Percentiles rank a stretch among this genome's conserved stretches.
These are phyloP conservation scores for Thelephora terrestris DNA, from an alignment of 1,284 basidiomycete genomes.

Conservation along the genomic window DNA sequence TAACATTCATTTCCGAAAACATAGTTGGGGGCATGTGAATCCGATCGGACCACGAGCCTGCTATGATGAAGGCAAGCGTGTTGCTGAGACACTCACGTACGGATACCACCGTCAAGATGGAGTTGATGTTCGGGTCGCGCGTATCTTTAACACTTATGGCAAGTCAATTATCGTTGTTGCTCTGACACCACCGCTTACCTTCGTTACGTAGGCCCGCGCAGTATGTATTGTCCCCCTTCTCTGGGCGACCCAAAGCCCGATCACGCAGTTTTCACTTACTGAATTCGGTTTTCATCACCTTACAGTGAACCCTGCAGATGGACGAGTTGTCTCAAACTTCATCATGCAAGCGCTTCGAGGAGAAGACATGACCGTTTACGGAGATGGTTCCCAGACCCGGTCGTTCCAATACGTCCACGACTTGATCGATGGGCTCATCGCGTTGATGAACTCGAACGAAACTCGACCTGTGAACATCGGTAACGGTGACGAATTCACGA, in stretches of 20 bases:
- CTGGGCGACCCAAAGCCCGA: not conserved
- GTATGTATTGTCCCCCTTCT: constrained; percentile 23
- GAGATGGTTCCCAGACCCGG: constrained; percentile 91
- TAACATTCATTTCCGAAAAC: constrained; percentile 1
- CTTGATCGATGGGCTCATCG: constrained; percentile 75
- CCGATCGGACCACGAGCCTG: constrained; percentile 95
- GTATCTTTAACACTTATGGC: constrained; percentile 92
- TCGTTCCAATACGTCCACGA: constrained; percentile 94
- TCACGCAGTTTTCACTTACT: constrained; percentile 12
- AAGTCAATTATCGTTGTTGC: constrained; percentile 8
- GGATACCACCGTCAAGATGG: constrained; percentile 91
- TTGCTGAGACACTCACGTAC: constrained; percentile 91
- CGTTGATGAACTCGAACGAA: constrained; percentile 87
- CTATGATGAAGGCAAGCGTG: constrained; percentile 97
- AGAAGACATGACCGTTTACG: constrained; percentile 95
- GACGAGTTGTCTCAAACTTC: constrained; percentile 97
- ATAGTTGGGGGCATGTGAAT: constrained; percentile 95
- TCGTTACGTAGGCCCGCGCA: constrained; percentile 32
- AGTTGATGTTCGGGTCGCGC: constrained; percentile 91
- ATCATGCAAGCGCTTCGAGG: constrained; percentile 94
- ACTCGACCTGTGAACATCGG: constrained; percentile 93
- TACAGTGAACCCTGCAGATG: constrained; percentile 90
- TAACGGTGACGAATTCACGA: constrained; percentile 89
- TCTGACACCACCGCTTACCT: not conserved
- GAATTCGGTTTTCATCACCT: not conserved